Evolutionary conservation across 306 rosid genomes (phyloP), one percentile per base, ranked within the genome.

Genomic region (Vigna trinervia): DNA sequence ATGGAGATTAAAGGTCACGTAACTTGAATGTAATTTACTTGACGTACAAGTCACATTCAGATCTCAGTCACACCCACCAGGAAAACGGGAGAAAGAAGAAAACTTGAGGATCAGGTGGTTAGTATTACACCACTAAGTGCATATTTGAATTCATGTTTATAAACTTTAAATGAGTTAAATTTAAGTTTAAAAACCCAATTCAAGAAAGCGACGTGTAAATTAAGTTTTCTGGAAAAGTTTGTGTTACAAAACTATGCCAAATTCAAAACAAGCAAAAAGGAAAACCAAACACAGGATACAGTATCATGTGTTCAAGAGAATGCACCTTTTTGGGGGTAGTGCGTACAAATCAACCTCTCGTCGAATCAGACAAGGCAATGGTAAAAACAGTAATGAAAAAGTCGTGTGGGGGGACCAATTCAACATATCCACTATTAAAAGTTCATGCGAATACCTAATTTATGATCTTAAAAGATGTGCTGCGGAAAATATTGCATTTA

Each of bases 31-130:
- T 56, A 72, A 84, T 61, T 85, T 83, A 66, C 91, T 89, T 87
- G 87, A 82, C 91, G 89, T 85, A 80, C 73, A 89, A 87, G 91
- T 67, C 71, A 89, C 82, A 56, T 68, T 67, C 83, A 87, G 81
- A 87, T 87, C 86, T 79, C 61, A 85, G 57, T 78, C 83, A 77
- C 45, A 51, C 48, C 76, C 80, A 69, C 10, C 22, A 6, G 22
- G 12, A 58, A 5, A 46, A 61, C 47, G 9, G 12, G 53, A 1
- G 14, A 12, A 63, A 75, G 58, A 48, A 47, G 12, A 61, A 32
- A 47, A 61, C 12, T 26, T 11, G 47, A 38, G 39, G 47, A 32
- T 53, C 36, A 20, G 17, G 32, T 60, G 17, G 58, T 58, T 28
- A 26, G 22, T 11, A 19, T 13, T 10, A 22, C 12, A 56, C 11